Percentiles rank a stretch among this genome's conserved stretches.
These are phyloP conservation scores for Dichotomocladium elegans DNA, from an alignment of 371 early-diverging fungal species.

Conservation along the genomic window DNA sequence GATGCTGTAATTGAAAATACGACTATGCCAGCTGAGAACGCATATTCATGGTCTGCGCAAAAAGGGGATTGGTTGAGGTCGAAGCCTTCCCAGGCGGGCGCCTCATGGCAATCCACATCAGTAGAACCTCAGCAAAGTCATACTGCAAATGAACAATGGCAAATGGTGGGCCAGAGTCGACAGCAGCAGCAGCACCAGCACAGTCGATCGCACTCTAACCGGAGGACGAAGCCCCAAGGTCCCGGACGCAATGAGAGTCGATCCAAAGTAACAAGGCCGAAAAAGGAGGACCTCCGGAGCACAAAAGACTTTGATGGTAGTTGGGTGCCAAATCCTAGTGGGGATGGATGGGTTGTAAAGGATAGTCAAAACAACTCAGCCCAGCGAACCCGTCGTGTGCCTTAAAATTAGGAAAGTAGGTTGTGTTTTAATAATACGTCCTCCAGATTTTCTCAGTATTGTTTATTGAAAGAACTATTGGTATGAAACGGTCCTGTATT, in stretches of 20 bases:
- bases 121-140: background rate
- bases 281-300: background rate
- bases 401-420: too few relatives aligned
- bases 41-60: too few relatives aligned
- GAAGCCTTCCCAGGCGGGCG: background rate
- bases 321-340: background rate
- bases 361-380: too few relatives aligned
- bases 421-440: too few relatives aligned
- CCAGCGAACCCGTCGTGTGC: too few relatives aligned
- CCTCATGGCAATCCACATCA: background rate
- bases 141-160: background rate
- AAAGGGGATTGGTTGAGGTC: background rate
- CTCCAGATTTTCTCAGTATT: too few relatives aligned
- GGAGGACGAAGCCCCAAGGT: background rate
- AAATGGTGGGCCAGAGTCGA: background rate
- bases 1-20: too few relatives aligned
- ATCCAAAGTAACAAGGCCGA: background rate
- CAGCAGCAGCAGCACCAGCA: background rate
- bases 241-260: background rate
- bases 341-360: constrained; percentile 3
- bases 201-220: background rate
- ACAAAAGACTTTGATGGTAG: background rate
- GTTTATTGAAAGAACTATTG: too few relatives aligned
- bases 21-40: too few relatives aligned
- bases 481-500: too few relatives aligned